Base-by-base conservation (phyloP, 345 rosid genomes). In the Boechera stricta region DNA sequence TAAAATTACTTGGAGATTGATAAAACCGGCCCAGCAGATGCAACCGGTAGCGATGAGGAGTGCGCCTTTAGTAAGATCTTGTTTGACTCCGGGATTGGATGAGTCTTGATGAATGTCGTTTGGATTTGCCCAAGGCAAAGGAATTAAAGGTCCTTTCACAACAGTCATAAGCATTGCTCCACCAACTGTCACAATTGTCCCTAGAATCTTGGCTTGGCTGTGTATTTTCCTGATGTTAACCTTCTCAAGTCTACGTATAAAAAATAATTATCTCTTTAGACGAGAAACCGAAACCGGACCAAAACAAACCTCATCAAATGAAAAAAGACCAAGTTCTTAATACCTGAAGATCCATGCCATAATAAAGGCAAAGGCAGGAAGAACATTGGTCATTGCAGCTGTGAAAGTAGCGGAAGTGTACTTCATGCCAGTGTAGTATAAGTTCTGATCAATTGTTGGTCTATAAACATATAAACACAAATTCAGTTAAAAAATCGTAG, bases 161-260 rank as follows among this genome's bases (percentile, higher is more conserved):
- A 85, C 70, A 39, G 96, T 88, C 98, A 95, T 92, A 15, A 95
- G 15, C 94, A 89, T 90, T 26, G 99, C 99, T 77, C 97, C 99
- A 26, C 94, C 94, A 42, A 92, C 87, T 29, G 97, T 88, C 54
- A 95, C 90, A 26, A 88, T 4, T 5, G 99, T 95, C 44, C 99
- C 98, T n/a, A 87, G 10, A 57, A 90, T 78, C 87, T 92, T 95
- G 65, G 92, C 99, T 73, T 82, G 88, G 88, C 97, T 89, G 24
- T 77, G 92, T 52, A 87, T 7, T 59, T 82, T 86, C 79, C 66
- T 78, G 26, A 88, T 24, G 16, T 85, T 83, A 9, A 95, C 86
- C 70, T 79, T 88, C 89, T 95, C 99, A 15, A 95, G 83, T 85
- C 98, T 92, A 58, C 31, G 71, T 36, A 55, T 38, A 39, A 67